phyloP scores from a whole-genome alignment of 257 asterid species.

The Datura wrightii region DNA sequence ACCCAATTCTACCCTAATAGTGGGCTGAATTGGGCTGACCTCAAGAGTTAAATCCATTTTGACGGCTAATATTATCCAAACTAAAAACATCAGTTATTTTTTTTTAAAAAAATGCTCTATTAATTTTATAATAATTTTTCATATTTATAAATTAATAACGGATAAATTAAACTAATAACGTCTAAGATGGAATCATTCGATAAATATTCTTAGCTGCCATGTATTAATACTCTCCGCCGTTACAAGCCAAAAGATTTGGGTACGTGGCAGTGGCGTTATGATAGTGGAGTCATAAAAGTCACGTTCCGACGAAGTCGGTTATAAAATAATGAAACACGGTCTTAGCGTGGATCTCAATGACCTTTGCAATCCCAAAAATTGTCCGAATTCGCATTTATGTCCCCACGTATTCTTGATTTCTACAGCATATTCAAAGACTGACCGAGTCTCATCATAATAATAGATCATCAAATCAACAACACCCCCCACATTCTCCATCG shows the following conservation, averaged over 20 bases:
- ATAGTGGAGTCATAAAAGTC: not conserved
- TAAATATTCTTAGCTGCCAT: too few relatives aligned
- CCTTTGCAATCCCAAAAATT: not conserved
- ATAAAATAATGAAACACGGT: not conserved
- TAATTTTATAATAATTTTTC: too few relatives aligned
- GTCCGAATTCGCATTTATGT: not conserved
- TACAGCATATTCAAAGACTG: not conserved
- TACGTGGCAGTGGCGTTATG: not conserved
- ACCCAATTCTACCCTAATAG: too few relatives aligned
- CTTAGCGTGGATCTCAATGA: not conserved
- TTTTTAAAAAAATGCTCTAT: too few relatives aligned
- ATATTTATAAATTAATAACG: too few relatives aligned
- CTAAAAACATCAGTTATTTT: too few relatives aligned
- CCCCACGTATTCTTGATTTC: not conserved
- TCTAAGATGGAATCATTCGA: too few relatives aligned
- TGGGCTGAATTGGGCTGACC: too few relatives aligned
- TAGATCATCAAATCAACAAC: not conserved
- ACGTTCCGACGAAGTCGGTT: not conserved
- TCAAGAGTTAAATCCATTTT: too few relatives aligned
- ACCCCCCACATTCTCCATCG: not conserved
- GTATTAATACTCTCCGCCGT: too few relatives aligned
- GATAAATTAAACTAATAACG: too few relatives aligned
- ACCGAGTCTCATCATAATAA: not conserved
- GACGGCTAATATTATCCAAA: too few relatives aligned
- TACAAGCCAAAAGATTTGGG: not conserved